phyloP scores from a whole-genome alignment of 2,329 filamentous ascomycete genomes.

The Rasamsonia emersonii region DNA sequence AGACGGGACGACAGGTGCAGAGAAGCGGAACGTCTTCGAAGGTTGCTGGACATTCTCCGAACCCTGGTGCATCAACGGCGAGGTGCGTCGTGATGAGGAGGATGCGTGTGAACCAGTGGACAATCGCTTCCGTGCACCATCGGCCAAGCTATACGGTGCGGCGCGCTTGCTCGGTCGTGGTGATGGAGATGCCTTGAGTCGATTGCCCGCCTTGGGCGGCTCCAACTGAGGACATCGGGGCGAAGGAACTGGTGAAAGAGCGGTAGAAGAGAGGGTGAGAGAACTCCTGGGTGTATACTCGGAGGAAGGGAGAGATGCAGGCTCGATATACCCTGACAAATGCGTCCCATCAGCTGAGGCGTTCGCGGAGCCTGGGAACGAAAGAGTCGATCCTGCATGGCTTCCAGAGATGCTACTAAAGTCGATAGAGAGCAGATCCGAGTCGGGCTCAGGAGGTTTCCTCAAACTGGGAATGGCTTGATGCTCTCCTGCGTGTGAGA shows the following conservation, averaged over 20 bases:
- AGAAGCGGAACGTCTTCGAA: conserved; percentile 46
- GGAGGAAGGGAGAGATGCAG: conserved; percentile 37
- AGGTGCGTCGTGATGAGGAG: conserved; percentile 45
- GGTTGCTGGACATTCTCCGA: conserved; percentile 44
- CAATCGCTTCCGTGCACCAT: conserved; percentile 63
- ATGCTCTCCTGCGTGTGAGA: too few species aligned
- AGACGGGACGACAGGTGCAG: conserved; percentile 39
- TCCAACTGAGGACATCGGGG: conserved; percentile 59
- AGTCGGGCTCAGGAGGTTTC: too few species aligned
- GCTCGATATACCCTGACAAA: conserved; percentile 61
- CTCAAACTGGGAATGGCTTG: too few species aligned
- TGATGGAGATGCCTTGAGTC: conserved; percentile 63
- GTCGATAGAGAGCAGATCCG: too few species aligned
- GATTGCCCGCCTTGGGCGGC: conserved; percentile 46
- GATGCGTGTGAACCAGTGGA: conserved; percentile 66
- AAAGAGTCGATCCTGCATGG: conserved; percentile 66
- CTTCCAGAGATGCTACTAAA: conserved; percentile 44
- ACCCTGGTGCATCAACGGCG: conserved; percentile 53
- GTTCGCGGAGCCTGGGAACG: conserved; percentile 50
- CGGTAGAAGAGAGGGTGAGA: conserved; percentile 58
- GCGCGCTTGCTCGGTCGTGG: conserved; percentile 60
- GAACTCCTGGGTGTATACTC: conserved; percentile 59
- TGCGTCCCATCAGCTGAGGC: conserved; percentile 55
- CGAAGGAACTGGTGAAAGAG: conserved; percentile 64
- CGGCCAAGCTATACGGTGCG: conserved; percentile 63